Base-by-base conservation (phyloP, 2,329 filamentous ascomycete genomes). In the Cercospora sesami region DNA sequence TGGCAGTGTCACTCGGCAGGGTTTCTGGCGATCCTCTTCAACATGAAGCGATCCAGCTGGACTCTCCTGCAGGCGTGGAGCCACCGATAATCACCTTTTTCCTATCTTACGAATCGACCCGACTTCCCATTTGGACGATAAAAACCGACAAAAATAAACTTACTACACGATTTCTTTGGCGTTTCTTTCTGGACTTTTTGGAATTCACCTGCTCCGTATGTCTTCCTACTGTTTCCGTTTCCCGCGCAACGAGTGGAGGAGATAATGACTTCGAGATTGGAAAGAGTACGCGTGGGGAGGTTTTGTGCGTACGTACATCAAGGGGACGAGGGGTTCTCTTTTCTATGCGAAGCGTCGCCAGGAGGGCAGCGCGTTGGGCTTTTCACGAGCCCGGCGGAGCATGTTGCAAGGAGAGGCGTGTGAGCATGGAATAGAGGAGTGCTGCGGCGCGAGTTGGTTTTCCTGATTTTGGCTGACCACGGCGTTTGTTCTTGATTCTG, bases 1-100 rank as follows among this genome's bases (percentile, higher is more conserved):
- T 78, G 78, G 76, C 76, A 78, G 77, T 77, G 78, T 78, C 78
- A 79, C 77, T 78, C 77, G 77, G 77, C 78, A 79, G 78, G 75
- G 76, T 65, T 76, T 77, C 77, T 67, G 72, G 73, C 70, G 26
- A 68, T 67, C 64, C 74, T 69, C 74, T 75, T 65, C 61, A 26
- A 60, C 66, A 65, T 18, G 62, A 67, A 57, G 60, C 42, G 51
- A 60, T 48, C 28, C 68, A 61, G 61, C 70, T 65, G 71, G 70
- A 70, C 58, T 68, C 67, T 69, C 62, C 71, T 73, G 71, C 71
- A 73, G 71, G 71, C 68, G 60, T 57, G 42, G 59, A 64, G 60
- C 69, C 69, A 65, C 64, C 65, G 65, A 69, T 65, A 51, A 58
- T 64, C 65, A 62, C 57, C 63, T 51, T 66, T 39, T 69, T 53